A percentile compares a stretch with the other conserved stretches of the same genome.
phyloP scores from a whole-genome alignment of 2,329 filamentous ascomycete genomes.

The Orbilia ellipsospora region DNA sequence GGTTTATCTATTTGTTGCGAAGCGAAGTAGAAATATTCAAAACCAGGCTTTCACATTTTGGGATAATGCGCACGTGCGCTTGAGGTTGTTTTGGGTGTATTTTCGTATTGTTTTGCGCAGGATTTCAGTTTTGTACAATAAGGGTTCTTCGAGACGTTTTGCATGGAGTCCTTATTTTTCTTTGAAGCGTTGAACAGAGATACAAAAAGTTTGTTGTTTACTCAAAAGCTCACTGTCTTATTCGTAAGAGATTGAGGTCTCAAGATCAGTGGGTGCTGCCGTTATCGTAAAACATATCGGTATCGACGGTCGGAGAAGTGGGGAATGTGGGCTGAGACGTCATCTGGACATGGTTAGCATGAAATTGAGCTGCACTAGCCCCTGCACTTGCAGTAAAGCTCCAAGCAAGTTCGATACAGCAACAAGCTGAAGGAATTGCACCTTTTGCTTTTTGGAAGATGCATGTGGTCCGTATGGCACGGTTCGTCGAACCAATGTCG shows the following conservation, averaged over 20 bases:
- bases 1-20: too few relatives aligned
- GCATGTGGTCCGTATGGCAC: constrained; percentile 36
- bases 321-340: constrained; percentile 52
- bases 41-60: constrained; percentile 19
- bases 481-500: constrained; percentile 31
- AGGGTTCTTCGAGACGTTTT: too few relatives aligned
- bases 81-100: not conserved
- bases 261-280: not conserved
- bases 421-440: constrained; percentile 15
- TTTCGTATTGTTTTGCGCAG: not conserved
- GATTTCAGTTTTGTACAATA: not conserved
- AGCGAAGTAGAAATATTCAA: too few relatives aligned
- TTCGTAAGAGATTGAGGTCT: not conserved
- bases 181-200: not conserved
- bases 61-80: constrained; percentile 45
- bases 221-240: not conserved
- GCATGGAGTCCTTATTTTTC: not conserved
- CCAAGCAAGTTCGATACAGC: not conserved
- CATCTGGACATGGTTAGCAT: constrained; percentile 50
- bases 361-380: constrained; percentile 14
- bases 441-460: constrained; percentile 24
- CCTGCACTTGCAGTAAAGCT: not conserved
- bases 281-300: constrained; percentile 31
- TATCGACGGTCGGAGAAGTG: constrained; percentile 36
- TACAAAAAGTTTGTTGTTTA: not conserved